phyloP scores from a whole-genome alignment of 805 yeast species.

The Pichia nanzhaoensis region DNA sequence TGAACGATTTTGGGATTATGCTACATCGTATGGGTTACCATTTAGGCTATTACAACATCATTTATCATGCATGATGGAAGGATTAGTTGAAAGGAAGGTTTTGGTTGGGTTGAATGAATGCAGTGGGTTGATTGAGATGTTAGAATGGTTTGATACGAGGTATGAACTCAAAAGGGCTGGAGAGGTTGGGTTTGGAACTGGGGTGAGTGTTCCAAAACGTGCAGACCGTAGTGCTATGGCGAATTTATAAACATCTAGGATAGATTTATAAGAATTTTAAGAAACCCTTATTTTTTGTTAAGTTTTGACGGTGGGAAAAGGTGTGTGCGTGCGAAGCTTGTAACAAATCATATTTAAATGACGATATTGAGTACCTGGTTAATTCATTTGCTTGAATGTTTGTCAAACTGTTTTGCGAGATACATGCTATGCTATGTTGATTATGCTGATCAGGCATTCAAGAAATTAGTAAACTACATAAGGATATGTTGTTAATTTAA shows the following conservation, averaged over 20 bases:
- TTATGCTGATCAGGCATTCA: no score
- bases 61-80: slow-evolving; percentile 76
- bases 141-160: slow-evolving; percentile 75
- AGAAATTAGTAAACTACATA: background rate
- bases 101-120: slow-evolving; percentile 60
- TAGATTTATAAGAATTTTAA: background rate
- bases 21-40: slow-evolving; percentile 77
- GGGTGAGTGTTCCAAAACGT: slow-evolving; percentile 23
- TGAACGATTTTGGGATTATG: slow-evolving; percentile 74
- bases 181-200: slow-evolving; percentile 63
- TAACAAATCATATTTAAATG: no score
- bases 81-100: slow-evolving; percentile 38
- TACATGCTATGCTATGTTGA: no score
- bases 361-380: no score
- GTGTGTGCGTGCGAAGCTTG: background rate
- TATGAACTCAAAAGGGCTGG: slow-evolving; percentile 62
- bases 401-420: no score
- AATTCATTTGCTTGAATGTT: no score
- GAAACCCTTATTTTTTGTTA: slow-evolving; percentile 1
- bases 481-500: slow-evolving; percentile 5
- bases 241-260: slow-evolving; percentile 8
- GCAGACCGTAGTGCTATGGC: slow-evolving; percentile 9
- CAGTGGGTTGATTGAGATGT: slow-evolving; percentile 50
- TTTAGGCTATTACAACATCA: slow-evolving; percentile 84
- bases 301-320: background rate